phyloP scores from a whole-genome alignment of 78 protist genomes.

The Mastigamoeba balamuthi region DNA sequence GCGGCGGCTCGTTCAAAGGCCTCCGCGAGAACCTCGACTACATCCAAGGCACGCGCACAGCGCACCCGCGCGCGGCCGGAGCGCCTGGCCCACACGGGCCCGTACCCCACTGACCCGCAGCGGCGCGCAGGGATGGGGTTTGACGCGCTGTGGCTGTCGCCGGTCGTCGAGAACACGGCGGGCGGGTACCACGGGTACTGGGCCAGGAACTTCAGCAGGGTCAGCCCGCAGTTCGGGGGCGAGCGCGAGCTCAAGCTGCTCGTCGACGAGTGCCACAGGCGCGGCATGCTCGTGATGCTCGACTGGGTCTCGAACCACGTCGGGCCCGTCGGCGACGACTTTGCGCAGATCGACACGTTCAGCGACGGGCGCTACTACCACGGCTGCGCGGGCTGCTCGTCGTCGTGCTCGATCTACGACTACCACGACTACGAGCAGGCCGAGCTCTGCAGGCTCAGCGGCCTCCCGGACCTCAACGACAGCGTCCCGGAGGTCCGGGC shows the following conservation, averaged over 20 bases:
- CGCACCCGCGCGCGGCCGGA: too few relatives aligned
- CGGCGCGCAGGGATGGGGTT: conserved; percentile 63
- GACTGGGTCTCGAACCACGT: conserved; percentile 73
- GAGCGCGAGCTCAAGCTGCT: conserved; percentile 20
- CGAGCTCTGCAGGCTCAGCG: conserved; percentile 34
- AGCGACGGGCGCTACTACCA: conserved; percentile 24
- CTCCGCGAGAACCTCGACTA: conserved; percentile 23
- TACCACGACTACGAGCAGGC: conserved; percentile 4
- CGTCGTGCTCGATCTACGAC: conserved; percentile 15
- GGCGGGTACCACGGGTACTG: conserved; percentile 53
- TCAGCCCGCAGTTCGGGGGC: conserved; percentile 41
- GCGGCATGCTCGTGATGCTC: conserved; percentile 35
- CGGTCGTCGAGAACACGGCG: conserved; percentile 23
- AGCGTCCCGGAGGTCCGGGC: conserved; percentile 9
- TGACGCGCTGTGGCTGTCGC: conserved; percentile 71
- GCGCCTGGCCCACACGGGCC: too few relatives aligned
- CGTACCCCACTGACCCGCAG: too few relatives aligned
- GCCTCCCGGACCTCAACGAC: conserved; percentile 57
- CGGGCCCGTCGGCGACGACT: conserved; percentile 15
- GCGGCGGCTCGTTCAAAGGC: conserved; percentile 68
- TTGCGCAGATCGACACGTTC: conserved; percentile 5
- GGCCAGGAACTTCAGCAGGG: neutral
- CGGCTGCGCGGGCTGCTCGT: neutral
- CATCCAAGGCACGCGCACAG: conserved; percentile 15
- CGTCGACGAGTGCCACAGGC: conserved; percentile 1